Evolutionary conservation across 176 grass and related monocot species (phyloP), one percentile per base, ranked within the genome.

Genomic region (Bromus sterilis): DNA sequence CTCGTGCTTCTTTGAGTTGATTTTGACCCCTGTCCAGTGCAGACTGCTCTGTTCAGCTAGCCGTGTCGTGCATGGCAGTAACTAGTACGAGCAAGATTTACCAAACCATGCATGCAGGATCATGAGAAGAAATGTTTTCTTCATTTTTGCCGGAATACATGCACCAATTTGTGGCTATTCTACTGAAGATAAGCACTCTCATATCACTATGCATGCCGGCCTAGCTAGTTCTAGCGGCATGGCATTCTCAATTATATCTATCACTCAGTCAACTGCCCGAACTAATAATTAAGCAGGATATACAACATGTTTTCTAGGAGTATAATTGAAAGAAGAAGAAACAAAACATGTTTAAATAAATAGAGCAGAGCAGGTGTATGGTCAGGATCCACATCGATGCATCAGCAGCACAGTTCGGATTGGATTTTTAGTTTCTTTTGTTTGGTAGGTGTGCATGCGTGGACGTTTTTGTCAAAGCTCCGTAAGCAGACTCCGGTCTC

Each of bases 381-480:
- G 34, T 78, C 43, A 34, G 65, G 24, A 79, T 91, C 77, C 81
- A 87, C 77, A 77, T 48, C 35, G 55, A 15, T 26, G n/a, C n/a
- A 15, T 12, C 30, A 24, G 71, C 21, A 75, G 28, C 43, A 48
- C 28, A 78, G 44, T 33, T 29, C 2, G 65, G 40, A 62, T 56
- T 49, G n/a, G 43, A 34, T 77, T 44, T 18, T 80, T 64, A 2
- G 46, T 49, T 49, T 6, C 15, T 48, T 73, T 66, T 26, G 66
- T 70, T 41, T 44, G 67, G 67, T 74, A 74, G 64, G 4, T 36
- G 31, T 69, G 63, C 71, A 72, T 16, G 41, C 24, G 55, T 43
- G 24, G 48, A 51, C 63, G 37, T 53, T 80, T 88, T 78, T 78
- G 82, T 82, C 87, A 89, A 89, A 89, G 5, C 62, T 2, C 51